Conservation (phyloP, 2,329 filamentous ascomycete genomes). For the Allantophomopsis lycopodina region DNA sequence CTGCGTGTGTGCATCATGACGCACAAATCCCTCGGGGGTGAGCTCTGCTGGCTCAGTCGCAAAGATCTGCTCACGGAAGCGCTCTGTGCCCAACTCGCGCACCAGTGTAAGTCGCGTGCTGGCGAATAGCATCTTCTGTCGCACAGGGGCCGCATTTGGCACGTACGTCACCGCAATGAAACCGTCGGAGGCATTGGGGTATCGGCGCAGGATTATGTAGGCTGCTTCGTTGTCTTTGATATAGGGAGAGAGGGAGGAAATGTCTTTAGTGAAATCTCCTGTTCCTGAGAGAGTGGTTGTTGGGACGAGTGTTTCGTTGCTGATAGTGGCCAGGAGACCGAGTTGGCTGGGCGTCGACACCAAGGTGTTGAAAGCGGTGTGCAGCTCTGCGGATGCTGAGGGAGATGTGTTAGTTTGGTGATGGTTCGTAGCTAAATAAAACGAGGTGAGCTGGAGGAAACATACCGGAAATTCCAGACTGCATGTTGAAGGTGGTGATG, state of each 20-base stretch:
- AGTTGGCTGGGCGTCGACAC: constrained; percentile 48
- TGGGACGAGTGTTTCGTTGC: constrained; percentile 53
- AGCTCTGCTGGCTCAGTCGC: constrained; percentile 58
- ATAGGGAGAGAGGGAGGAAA: constrained; percentile 45
- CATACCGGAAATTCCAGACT: constrained; percentile 65
- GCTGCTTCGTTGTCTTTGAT: constrained; percentile 53
- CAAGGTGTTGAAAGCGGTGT: constrained; percentile 57
- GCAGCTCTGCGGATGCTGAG: constrained; percentile 64
- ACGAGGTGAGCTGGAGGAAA: neutral
- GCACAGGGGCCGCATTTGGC: constrained; percentile 63
- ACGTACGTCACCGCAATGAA: constrained; percentile 67
- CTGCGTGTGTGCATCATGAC: constrained; percentile 54
- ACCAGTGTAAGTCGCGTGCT: constrained; percentile 62
- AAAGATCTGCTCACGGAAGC: constrained; percentile 67
- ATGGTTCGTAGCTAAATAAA: too few relatives aligned
- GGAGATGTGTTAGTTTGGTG: neutral
- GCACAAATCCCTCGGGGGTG: constrained; percentile 53
- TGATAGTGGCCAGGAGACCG: constrained; percentile 59
- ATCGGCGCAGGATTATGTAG: constrained; percentile 63
- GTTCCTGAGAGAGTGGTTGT: constrained; percentile 37
- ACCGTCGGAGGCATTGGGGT: constrained; percentile 32
- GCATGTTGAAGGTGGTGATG: constrained; percentile 35
- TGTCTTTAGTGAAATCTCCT: constrained; percentile 47
- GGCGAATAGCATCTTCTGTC: constrained; percentile 80
- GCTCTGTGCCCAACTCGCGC: constrained; percentile 63